A percentile compares a stretch with the other conserved stretches of the same genome.
phyloP scores from a whole-genome alignment of 441 rosid genomes.

The Sinapis alba region DNA sequence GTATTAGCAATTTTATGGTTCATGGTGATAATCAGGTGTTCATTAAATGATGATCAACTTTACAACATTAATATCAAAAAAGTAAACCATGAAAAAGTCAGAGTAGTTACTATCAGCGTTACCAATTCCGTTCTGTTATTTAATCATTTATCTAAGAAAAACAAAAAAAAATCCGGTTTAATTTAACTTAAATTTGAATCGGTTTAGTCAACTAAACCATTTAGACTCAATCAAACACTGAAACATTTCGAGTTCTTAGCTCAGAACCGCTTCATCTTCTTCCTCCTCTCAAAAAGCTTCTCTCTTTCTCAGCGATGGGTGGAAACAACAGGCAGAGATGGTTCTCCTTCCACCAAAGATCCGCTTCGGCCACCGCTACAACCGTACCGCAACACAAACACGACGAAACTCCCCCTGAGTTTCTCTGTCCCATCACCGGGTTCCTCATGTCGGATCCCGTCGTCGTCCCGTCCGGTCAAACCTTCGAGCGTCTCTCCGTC shows the following conservation, averaged over 20 bases:
- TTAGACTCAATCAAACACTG: slow-evolving; percentile 15
- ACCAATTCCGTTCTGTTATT: slow-evolving; percentile 13
- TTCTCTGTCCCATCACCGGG: slow-evolving; percentile 59
- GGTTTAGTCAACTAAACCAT: slow-evolving; percentile 19
- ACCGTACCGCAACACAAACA: slow-evolving; percentile 37
- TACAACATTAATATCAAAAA: slow-evolving; percentile 24
- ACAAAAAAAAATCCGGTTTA: slow-evolving; percentile 18
- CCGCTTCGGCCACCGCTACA: slow-evolving; percentile 39
- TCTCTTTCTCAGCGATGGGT: slow-evolving; percentile 48
- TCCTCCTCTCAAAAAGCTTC: too few species aligned
- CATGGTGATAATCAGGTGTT: not conserved
- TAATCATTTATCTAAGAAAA: not conserved
- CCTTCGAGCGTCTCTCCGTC: slow-evolving; percentile 62
- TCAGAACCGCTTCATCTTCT: slow-evolving; percentile 1
- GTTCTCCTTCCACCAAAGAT: slow-evolving; percentile 59
- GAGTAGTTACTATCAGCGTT: slow-evolving; percentile 19
- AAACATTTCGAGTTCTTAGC: not conserved
- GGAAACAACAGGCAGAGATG: slow-evolving; percentile 72
- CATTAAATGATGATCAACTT: slow-evolving; percentile 5
- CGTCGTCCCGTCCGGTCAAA: slow-evolving; percentile 64
- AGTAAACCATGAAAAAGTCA: slow-evolving; percentile 27
- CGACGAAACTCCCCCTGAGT: slow-evolving; percentile 54
- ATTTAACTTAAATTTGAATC: not conserved
- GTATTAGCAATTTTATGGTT: not conserved
- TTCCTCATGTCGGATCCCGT: slow-evolving; percentile 68